Base-by-base conservation (phyloP, 2,329 filamentous ascomycete species). In the Apiospora koreana region DNA sequence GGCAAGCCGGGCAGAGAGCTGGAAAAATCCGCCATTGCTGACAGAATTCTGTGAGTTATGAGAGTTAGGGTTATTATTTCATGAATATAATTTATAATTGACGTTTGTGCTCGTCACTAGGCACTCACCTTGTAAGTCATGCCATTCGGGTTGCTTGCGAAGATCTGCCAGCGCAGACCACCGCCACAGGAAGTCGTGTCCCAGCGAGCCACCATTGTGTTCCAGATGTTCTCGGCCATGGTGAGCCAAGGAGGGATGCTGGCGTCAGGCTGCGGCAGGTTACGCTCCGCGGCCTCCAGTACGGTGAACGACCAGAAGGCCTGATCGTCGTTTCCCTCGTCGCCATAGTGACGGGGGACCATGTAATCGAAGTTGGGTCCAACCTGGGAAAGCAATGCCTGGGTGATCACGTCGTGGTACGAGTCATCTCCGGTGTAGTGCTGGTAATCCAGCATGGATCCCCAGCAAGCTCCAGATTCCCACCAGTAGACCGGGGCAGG, bases 121-220 rank as follows among this genome's bases (percentile, higher is more conserved):
- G n/a, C 25, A 43, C 58, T 31, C n/a, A 65, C 64, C 64, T 95
- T 96, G 87, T 97, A 96, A 76, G 89, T 86, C 79, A 94, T 91
- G 18, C 94, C 94, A 72, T 90, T 90, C 65, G 84, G 83, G 78
- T 97, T 95, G 75, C 87, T 88, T 1, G 87, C 82, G 79, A 91
- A 95, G 74, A 97, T 94, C 83, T 97, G 94, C 93, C 93, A 95
- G 70, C 89, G 86, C 65, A 96, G 82, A 5, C 94, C 94, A 71
- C 94, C 94, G 35, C 85, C 86, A 76, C 94, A 97, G 48, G 83
- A 81, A 0, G 84, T 82, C 0, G 82, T 85, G 78, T 95, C 90
- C 94, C 94, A 96, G 64, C 94, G 88, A 28, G 80, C 80, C 6
- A 85, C 86, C 76, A 94, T 91, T 58, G 87, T 86, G 78, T 94